Conservation (phyloP, 805 yeast genomes). For the Kodamaea restingae region DNA sequence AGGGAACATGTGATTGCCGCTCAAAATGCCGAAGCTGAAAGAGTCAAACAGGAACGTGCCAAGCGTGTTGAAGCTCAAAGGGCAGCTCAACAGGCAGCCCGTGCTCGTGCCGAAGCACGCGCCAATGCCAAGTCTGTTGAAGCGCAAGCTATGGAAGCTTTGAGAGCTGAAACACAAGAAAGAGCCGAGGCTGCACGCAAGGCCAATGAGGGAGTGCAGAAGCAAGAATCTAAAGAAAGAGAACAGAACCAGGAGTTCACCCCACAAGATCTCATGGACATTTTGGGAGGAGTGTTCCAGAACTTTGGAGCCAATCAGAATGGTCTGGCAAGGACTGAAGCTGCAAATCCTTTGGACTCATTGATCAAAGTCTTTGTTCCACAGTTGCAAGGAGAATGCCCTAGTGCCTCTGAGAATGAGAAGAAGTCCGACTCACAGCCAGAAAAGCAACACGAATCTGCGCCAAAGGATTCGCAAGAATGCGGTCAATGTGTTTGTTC, state of each 20-base stretch:
- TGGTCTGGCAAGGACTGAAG: background rate
- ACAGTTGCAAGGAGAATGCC: background rate
- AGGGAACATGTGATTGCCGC: background rate
- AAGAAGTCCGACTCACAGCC: background rate
- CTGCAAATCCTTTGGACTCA: conserved; percentile 2
- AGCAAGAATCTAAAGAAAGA: background rate
- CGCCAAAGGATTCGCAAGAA: too few species aligned
- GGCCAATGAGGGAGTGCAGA: background rate
- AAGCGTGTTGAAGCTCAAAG: background rate
- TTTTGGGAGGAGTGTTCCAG: conserved; percentile 2
- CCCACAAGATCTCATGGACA: conserved; percentile 3
- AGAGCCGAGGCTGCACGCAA: background rate
- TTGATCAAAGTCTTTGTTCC: conserved; percentile 4
- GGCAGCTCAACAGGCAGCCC: background rate
- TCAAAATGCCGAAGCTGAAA: background rate
- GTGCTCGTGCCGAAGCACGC: background rate
- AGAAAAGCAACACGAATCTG: too few species aligned
- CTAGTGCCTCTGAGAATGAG: background rate
- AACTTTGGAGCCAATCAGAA: background rate
- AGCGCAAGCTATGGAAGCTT: background rate
- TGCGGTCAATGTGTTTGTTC: background rate
- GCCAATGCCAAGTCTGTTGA: background rate
- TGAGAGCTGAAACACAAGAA: conserved; percentile 1
- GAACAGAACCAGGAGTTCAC: background rate
- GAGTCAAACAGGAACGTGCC: background rate